Evolutionary conservation across 2,329 filamentous ascomycete species (phyloP).

Genomic region (Calonectria hawksworthii): DNA sequence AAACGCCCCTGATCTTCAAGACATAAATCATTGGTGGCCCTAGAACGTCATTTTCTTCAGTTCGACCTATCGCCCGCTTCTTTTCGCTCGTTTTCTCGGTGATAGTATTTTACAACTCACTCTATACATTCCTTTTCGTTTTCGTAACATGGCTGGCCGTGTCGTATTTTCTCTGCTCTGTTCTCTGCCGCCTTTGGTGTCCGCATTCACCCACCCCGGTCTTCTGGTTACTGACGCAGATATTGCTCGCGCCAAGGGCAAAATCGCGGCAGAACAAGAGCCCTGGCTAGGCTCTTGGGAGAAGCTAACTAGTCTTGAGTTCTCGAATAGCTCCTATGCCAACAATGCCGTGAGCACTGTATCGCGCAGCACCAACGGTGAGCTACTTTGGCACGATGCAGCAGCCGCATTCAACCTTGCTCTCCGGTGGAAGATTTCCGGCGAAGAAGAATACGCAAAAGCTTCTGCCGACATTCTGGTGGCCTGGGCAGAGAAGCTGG

Average conservation of each 20-base stretch:
- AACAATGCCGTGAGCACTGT: constrained; percentile 10
- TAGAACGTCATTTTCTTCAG: too few relatives aligned
- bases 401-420: constrained; percentile 41
- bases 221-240: constrained; percentile 30
- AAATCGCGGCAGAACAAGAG: constrained; percentile 19
- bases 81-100: too few relatives aligned
- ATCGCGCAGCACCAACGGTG: constrained; percentile 16
- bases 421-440: constrained; percentile 57
- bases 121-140: too few relatives aligned
- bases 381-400: constrained; percentile 30
- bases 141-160: constrained; percentile 8
- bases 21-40: too few relatives aligned
- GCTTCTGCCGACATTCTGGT: constrained; percentile 54
- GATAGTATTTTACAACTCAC: too few relatives aligned
- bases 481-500: constrained; percentile 54
- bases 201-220: constrained; percentile 28
- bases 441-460: constrained; percentile 52
- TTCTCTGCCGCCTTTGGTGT: background rate
- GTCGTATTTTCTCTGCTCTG: background rate
- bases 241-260: constrained; percentile 19
- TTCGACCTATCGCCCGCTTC: too few relatives aligned
- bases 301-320: constrained; percentile 21
- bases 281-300: constrained; percentile 30
- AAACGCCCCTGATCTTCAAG: too few relatives aligned
- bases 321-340: constrained; percentile 13